Conservation (phyloP, 495 filamentous ascomycete genomes). For the Rhizodiscina lignyota region DNA sequence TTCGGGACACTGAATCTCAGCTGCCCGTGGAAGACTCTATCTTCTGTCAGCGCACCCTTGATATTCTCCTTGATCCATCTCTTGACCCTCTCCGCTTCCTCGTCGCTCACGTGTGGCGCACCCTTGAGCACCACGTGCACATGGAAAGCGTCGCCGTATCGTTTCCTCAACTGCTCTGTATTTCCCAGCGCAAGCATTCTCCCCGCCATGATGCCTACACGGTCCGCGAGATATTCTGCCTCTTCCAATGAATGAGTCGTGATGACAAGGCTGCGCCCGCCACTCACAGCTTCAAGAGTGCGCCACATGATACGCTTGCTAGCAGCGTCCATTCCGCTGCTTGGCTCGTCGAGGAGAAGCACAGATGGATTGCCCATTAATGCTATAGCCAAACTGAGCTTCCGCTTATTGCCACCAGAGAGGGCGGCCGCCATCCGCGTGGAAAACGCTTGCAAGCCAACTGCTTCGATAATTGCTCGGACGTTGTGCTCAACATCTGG, state of each 20-base stretch:
- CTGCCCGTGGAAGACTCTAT: slow-evolving; percentile 66
- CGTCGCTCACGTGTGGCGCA: slow-evolving; percentile 49
- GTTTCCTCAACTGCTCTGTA: slow-evolving; percentile 36
- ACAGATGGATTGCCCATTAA: slow-evolving; percentile 62
- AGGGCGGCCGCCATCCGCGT: slow-evolving; percentile 46
- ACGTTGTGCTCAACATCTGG: slow-evolving; percentile 46
- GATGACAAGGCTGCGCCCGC: slow-evolving; percentile 14
- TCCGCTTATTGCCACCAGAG: slow-evolving; percentile 59
- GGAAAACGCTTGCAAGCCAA: slow-evolving; percentile 33
- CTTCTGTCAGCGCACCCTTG: slow-evolving; percentile 44
- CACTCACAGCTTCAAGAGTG: slow-evolving; percentile 7
- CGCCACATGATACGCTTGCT: slow-evolving; percentile 18
- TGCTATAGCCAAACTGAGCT: slow-evolving; percentile 57
- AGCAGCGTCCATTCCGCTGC: slow-evolving; percentile 13
- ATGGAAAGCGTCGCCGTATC: slow-evolving; percentile 44
- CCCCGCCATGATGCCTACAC: slow-evolving; percentile 55
- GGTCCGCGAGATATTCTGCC: slow-evolving; percentile 52
- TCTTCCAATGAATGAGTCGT: slow-evolving; percentile 70
- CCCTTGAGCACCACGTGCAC: slow-evolving; percentile 57
- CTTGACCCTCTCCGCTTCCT: slow-evolving; percentile 47
- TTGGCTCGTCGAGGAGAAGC: slow-evolving; percentile 41
- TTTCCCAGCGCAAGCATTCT: slow-evolving; percentile 56
- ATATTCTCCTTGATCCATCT: slow-evolving; percentile 42
- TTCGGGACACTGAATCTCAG: slow-evolving; percentile 58
- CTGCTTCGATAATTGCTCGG: slow-evolving; percentile 17